Evolutionary conservation across 306 rosid species (phyloP), one percentile per base, ranked within the genome.

Genomic region (Quercus mongolica): DNA sequence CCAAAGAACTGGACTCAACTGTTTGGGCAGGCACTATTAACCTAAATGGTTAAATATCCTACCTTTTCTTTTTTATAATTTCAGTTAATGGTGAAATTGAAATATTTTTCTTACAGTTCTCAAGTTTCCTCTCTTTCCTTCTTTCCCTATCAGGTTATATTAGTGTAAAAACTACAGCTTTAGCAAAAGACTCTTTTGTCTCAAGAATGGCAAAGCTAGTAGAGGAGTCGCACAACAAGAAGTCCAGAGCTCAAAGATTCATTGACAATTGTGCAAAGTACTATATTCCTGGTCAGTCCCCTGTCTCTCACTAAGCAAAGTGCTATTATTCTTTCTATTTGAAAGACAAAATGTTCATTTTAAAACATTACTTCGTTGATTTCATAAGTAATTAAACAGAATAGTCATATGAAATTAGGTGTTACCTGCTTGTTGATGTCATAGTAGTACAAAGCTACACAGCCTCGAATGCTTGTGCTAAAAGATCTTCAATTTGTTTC

Each of bases 11-110:
- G 69, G 89, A 88, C 41, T 92, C 99, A 21, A 84, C 74, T 56
- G 96, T 95, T 20, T 95, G 90, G 95, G 97, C 99, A 44, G 99
- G 98, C 69, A 95, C 99, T 35, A 88, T 92, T 69, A 95, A 95
- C 81, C 78, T 95, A 65, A 95, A 91, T 78, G 99, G 99, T 95
- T 79, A 74, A 59, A 4, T 23, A 59, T 59, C 31, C 4, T 41
- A 59, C n/a, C 80, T 46, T 78, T 71, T 62, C 19, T 63, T 57
- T 49, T 11, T 52, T 12, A 15, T 73, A 2, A 2, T 75, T 1
- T 65, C 6, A 46, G 46, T 25, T 46, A 51, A 38, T 58, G 13
- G 23, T 44, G 14, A 17, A 26, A 0, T 28, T 23, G 14, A 23
- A 3, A 31, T 6, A 15, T 9, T 21, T 9, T 33, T 67, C 71